Evolutionary conservation across 768 basidiomycete species (phyloP).

Genomic region (Suillus paluster): DNA sequence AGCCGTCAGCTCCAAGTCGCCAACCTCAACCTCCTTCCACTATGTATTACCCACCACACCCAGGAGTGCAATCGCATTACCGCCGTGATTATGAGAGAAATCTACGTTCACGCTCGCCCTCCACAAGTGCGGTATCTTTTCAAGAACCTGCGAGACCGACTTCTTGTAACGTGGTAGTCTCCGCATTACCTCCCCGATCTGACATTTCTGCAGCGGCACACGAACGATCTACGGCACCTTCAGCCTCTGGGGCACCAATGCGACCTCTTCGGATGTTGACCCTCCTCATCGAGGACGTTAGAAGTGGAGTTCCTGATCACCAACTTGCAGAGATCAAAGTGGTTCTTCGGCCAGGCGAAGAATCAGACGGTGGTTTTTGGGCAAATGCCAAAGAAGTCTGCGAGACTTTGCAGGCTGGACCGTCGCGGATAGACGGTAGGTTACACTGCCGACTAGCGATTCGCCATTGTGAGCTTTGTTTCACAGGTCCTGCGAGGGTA

Average conservation of each 20-base stretch:
- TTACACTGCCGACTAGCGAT: constrained; percentile 1
- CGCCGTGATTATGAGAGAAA: constrained; percentile 22
- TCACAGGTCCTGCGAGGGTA: constrained; percentile 66
- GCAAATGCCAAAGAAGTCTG: constrained; percentile 69
- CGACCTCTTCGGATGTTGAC: constrained; percentile 58
- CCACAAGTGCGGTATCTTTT: constrained; percentile 3
- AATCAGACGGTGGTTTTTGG: constrained; percentile 66
- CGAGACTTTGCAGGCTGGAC: constrained; percentile 58
- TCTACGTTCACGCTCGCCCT: background rate
- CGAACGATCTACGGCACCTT: constrained; percentile 19
- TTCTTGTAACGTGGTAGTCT: constrained; percentile 33
- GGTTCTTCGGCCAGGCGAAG: constrained; percentile 52
- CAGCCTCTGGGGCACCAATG: constrained; percentile 17
- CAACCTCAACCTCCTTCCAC: constrained; percentile 10
- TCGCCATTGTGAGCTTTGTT: constrained; percentile 10
- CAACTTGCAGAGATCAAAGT: constrained; percentile 71
- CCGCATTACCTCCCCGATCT: background rate
- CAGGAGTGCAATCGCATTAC: constrained; percentile 14
- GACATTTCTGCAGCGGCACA: background rate
- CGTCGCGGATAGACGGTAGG: constrained; percentile 72
- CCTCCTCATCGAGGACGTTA: constrained; percentile 65
- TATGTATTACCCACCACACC: background rate
- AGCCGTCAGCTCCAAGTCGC: constrained; percentile 2
- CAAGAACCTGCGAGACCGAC: constrained; percentile 30
- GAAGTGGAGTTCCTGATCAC: constrained; percentile 55